Evolutionary conservation across 305 asterid genomes (phyloP), one percentile per base, ranked within the genome.

Genomic region (Coffea humblotiana): DNA sequence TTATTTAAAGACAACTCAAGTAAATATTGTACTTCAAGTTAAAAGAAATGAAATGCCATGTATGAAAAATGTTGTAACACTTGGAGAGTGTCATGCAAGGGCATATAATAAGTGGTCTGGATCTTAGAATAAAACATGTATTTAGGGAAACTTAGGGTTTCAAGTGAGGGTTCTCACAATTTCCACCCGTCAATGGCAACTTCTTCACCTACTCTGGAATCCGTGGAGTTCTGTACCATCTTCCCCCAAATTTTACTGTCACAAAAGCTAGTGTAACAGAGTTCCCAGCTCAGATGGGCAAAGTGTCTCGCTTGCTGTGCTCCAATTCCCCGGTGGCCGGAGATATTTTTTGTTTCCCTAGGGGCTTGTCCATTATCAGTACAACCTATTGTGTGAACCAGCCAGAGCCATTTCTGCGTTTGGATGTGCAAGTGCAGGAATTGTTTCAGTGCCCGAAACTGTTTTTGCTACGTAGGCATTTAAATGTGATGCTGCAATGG

Each of bases 311-410:
- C 85, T 85, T 60, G 92, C 92, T 3, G 86, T 89, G 68, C 86
- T 91, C 2, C 80, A 88, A 66, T 89, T 83, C 85, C 92, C 95
- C 1, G 77, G 76, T 1, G 65, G 61, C 58, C 4, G 92, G 94
- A 3, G 91, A 90, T 40, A 18, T 89, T 0, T 90, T 87, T n/a
- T 85, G 29, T 89, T 90, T 37, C 91, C 90, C 0, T 89, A 90
- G 71, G 92, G 94, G 9, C 61, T 90, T 61, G 87, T 87, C 37
- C 94, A 90, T 72, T 90, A 82, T 32, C 94, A 88, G 82, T 87
- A 79, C 79, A 90, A 88, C 25, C 61, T 23, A 18, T 54, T 54
- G 61, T 82, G 86, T 40, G 87, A 83, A 68, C 71, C 89, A 1
- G 91, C 94, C 27, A 79, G 81, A 6, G 92, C 90, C 0, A 82